Conservation (phyloP, 1,284 basidiomycete genomes). For the Wallemia mellicola region DNA sequence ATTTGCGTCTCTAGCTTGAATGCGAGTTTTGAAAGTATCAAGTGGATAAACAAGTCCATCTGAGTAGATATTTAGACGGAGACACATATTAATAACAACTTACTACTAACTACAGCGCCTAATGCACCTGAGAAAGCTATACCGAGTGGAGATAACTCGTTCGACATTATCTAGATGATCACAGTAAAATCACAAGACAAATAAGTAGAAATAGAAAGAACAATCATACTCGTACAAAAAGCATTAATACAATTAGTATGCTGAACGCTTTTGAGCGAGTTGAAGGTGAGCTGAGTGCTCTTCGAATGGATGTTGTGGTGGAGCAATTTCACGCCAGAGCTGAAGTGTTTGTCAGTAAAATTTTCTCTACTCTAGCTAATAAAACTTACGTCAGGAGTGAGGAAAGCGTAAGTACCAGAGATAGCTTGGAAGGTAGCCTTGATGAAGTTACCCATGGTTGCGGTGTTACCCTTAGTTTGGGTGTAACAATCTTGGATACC, state of each 20-base stretch:
- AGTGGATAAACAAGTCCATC: slow-evolving; percentile 70
- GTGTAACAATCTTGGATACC: slow-evolving; percentile 35
- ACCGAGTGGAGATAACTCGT: slow-evolving; percentile 57
- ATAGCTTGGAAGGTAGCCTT: slow-evolving; percentile 82
- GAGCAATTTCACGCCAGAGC: slow-evolving; percentile 81
- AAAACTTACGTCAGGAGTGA: background rate
- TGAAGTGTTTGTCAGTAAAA: slow-evolving; percentile 26
- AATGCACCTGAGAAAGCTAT: slow-evolving; percentile 81
- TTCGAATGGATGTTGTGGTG: slow-evolving; percentile 68
- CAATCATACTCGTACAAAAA: background rate
- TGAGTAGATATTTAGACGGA: slow-evolving; percentile 1
- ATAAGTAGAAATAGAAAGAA: background rate
- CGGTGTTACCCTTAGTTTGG: slow-evolving; percentile 88
- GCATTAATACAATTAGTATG: slow-evolving; percentile 25
- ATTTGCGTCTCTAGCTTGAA: slow-evolving; percentile 34
- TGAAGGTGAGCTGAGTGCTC: slow-evolving; percentile 75
- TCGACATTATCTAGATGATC: background rate
- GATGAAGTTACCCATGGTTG: slow-evolving; percentile 99
- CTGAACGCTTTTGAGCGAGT: slow-evolving; percentile 44
- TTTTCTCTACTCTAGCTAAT: background rate
- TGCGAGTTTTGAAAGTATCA: slow-evolving; percentile 83
- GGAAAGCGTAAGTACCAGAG: slow-evolving; percentile 21
- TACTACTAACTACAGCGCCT: slow-evolving; percentile 70
- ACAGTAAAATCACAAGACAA: background rate
- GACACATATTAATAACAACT: slow-evolving; percentile 23